phyloP scores from a whole-genome alignment of 768 basidiomycete species.

The Lactarius psammicola region DNA sequence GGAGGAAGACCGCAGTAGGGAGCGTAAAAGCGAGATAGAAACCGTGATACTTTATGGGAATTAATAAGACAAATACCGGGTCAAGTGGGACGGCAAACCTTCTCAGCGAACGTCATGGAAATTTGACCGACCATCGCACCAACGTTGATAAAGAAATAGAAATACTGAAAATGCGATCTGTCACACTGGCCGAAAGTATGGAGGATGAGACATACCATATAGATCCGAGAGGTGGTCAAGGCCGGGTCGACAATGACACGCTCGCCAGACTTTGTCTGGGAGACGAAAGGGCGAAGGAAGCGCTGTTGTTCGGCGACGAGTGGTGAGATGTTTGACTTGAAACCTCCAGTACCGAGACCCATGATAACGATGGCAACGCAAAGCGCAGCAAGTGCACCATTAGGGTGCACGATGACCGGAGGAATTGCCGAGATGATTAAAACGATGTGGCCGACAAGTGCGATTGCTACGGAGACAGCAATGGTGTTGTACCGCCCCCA shows the following conservation, averaged over 20 bases:
- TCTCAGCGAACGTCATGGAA: slow-evolving; percentile 28
- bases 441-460: slow-evolving; percentile 36
- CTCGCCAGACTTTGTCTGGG: slow-evolving; percentile 33
- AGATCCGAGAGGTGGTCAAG: slow-evolving; percentile 38
- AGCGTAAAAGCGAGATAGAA: slow-evolving; percentile 43
- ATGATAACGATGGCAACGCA: slow-evolving; percentile 39
- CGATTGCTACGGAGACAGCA: slow-evolving; percentile 36
- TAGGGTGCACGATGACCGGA: slow-evolving; percentile 31
- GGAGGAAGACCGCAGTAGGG: slow-evolving; percentile 40
- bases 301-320: slow-evolving; percentile 43
- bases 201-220: slow-evolving; percentile 32
- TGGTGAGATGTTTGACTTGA: slow-evolving; percentile 42
- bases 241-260: slow-evolving; percentile 41
- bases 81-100: slow-evolving; percentile 16
- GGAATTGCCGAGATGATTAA: slow-evolving; percentile 38
- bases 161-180: slow-evolving; percentile 22
- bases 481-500: slow-evolving; percentile 44
- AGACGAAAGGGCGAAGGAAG: slow-evolving; percentile 29
- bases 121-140: slow-evolving; percentile 29
- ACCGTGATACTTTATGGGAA: slow-evolving; percentile 36
- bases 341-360: slow-evolving; percentile 38
- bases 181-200: neutral
- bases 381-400: slow-evolving; percentile 31
- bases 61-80: neutral
- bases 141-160: slow-evolving; percentile 30